These are phyloP conservation scores for Rhazya stricta DNA, from an alignment of 257 asterid species.

Conservation along the genomic window DNA sequence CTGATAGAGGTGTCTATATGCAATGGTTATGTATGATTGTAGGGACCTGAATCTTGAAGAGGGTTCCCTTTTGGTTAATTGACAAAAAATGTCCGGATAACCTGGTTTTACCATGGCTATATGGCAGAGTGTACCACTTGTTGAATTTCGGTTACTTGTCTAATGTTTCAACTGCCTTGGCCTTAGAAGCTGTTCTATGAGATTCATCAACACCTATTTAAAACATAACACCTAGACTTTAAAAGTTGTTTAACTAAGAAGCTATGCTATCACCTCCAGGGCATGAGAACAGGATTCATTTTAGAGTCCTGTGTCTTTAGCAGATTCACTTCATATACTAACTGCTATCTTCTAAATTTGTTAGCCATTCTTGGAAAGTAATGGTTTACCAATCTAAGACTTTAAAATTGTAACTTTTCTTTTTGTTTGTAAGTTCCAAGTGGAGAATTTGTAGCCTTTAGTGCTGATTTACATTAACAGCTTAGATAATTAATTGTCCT, in stretches of 20 bases:
- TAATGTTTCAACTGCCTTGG: neutral
- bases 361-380: neutral
- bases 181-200: neutral
- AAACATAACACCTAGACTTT: neutral
- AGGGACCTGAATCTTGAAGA: neutral
- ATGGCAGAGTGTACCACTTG: neutral
- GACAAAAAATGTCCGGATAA: neutral
- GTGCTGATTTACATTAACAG: neutral
- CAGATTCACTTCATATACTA: neutral
- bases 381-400: neutral
- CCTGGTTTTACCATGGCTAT: neutral
- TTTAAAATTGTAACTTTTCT: neutral
- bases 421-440: too few relatives aligned
- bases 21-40: neutral
- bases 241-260: neutral
- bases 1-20: neutral
- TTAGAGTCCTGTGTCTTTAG: neutral
- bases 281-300: neutral
- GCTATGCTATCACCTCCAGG: neutral
- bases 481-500: too few relatives aligned
- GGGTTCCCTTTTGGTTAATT: neutral
- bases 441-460: too few relatives aligned
- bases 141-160: neutral
- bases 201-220: neutral
- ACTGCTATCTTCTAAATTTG: neutral